These are phyloP conservation scores for Schizopora paradoxa DNA, from an alignment of 1,284 basidiomycete species.

Conservation along the genomic window DNA sequence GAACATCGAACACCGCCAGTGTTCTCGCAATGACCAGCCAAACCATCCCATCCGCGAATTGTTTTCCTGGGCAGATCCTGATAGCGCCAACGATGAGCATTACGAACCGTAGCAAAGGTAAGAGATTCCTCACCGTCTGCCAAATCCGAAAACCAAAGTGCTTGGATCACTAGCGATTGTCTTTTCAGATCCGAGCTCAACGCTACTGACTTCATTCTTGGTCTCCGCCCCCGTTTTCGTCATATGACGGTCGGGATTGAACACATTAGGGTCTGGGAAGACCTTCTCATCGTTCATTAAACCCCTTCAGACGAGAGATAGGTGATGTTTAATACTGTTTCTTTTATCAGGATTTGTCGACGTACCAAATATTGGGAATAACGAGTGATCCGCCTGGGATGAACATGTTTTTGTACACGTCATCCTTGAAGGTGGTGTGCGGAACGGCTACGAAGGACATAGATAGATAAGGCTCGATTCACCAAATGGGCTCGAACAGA, in stretches of 20 bases:
- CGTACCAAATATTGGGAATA: constrained; percentile 14
- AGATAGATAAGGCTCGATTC: neutral
- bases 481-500: too few species aligned
- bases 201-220: too few species aligned
- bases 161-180: constrained; percentile 9
- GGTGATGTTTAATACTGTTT: too few species aligned
- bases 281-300: constrained; percentile 11
- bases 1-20: constrained; percentile 14
- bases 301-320: neutral
- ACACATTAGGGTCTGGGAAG: constrained; percentile 11
- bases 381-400: constrained; percentile 14
- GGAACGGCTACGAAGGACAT: constrained; percentile 2
- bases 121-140: too few species aligned
- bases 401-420: constrained; percentile 8
- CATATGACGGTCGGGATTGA: constrained; percentile 6
- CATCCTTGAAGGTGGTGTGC: constrained; percentile 8
- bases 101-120: too few species aligned
- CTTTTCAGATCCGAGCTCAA: too few species aligned
- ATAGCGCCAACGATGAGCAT: too few species aligned
- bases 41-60: constrained; percentile 19
- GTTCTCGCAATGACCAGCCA: constrained; percentile 16
- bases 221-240: neutral
- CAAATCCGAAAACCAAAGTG: constrained; percentile 11
- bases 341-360: too few species aligned
- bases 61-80: constrained; percentile 23